Conservation (phyloP, 495 filamentous ascomycete genomes). For the Lasiosphaeria ovina region DNA sequence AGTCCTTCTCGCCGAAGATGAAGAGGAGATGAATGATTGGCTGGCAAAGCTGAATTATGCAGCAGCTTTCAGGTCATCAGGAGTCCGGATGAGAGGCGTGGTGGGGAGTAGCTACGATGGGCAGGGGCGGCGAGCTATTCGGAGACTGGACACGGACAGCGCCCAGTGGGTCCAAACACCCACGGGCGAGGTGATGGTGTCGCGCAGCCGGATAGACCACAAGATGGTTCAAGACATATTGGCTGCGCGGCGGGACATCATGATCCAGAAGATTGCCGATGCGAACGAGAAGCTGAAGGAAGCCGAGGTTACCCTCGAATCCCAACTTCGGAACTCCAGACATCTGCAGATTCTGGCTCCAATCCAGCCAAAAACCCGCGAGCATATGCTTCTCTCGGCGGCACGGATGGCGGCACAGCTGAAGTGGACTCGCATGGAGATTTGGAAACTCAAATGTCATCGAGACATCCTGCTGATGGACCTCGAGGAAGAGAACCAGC, state of each 20-base stretch:
- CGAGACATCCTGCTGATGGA: conserved; percentile 83
- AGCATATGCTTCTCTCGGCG: conserved; percentile 80
- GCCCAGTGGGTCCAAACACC: conserved; percentile 63
- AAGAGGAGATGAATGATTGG: conserved; percentile 95
- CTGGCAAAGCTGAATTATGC: conserved; percentile 95
- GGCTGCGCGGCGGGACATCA: conserved; percentile 73
- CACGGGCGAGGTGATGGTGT: conserved; percentile 66
- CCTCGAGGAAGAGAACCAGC: conserved; percentile 69
- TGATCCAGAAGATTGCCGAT: conserved; percentile 78
- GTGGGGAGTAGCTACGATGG: conserved; percentile 84
- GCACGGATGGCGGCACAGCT: conserved; percentile 83
- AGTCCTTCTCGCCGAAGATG: conserved; percentile 82
- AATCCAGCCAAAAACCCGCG: conserved; percentile 80
- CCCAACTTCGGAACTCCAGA: conserved; percentile 82
- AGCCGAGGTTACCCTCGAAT: conserved; percentile 75
- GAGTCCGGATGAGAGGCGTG: conserved; percentile 86
- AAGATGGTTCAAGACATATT: conserved; percentile 83
- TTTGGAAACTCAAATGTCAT: conserved; percentile 89
- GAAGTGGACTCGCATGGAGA: conserved; percentile 89
- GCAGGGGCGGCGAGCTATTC: conserved; percentile 69
- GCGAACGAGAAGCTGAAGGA: conserved; percentile 74
- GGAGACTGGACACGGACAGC: conserved; percentile 58
- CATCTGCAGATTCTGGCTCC: conserved; percentile 88
- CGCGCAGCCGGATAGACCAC: conserved; percentile 67
- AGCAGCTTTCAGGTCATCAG: conserved; percentile 85